Evolutionary conservation across 495 filamentous ascomycete species (phyloP).

Genomic region (Neurospora sp.): DNA sequence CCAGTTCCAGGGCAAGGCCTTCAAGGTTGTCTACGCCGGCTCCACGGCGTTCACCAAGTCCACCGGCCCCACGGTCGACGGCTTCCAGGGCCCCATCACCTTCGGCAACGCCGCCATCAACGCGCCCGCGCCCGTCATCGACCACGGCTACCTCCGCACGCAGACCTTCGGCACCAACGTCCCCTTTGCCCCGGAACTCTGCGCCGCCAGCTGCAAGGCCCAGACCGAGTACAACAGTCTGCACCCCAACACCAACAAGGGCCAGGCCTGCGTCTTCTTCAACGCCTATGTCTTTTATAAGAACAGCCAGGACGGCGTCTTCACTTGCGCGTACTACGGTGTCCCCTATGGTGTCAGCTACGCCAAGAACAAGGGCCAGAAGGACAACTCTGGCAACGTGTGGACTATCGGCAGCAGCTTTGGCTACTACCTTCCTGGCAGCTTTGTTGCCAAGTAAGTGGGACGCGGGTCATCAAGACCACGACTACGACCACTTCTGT

Average conservation of each 20-base stretch:
- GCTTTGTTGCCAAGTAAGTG: not conserved
- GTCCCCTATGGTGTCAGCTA: not conserved
- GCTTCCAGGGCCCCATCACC: conserved; percentile 20
- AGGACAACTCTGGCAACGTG: conserved; percentile 2
- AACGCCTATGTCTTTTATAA: conserved; percentile 35
- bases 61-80: conserved; percentile 14
- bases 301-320: conserved; percentile 19
- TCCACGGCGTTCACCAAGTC: conserved; percentile 32
- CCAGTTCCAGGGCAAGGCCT: conserved; percentile 24
- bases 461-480: not conserved
- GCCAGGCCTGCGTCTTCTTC: conserved; percentile 37
- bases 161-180: conserved; percentile 29
- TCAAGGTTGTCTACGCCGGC: conserved; percentile 36
- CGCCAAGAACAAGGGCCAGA: conserved; percentile 13
- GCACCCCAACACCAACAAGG: conserved; percentile 15
- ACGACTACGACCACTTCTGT: not conserved
- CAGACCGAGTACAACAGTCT: conserved; percentile 28
- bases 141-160: conserved; percentile 30
- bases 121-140: conserved; percentile 19
- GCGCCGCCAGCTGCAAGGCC: conserved; percentile 32
- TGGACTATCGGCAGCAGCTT: conserved; percentile 4
- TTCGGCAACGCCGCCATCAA: conserved; percentile 34
- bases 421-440: conserved; percentile 6
- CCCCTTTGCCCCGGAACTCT: conserved; percentile 28
- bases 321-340: conserved; percentile 12